Base-by-base conservation (phyloP, 805 yeast species). In the Hanseniaspora nectarophila region DNA sequence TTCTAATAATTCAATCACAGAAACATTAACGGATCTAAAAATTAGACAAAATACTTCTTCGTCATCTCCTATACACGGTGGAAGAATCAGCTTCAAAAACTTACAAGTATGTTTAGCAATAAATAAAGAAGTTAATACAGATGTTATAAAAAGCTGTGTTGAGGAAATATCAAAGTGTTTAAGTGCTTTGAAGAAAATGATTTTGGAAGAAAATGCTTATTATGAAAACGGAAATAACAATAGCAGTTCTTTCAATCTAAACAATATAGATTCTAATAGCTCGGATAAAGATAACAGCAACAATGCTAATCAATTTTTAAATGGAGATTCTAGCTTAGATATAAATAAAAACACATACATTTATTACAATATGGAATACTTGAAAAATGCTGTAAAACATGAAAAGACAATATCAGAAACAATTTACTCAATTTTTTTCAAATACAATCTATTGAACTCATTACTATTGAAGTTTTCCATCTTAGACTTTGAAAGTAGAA, bases 401-500 rank as follows among this genome's bases (percentile, higher is more conserved):
- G 44, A 40, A 26, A 24, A 40, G 32, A 40, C 44, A 40, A 18
- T 23, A 13, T 23, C 35, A 16, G 47, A 34, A 12, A 28, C 13
- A 13, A 29, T 50, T 21, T 35, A 50, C 12, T 45, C 45, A 32
- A 18, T 26, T 2, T 51, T 51, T 38, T 51, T 51, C 31, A 51
- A 75, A 8, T 71, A 83, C 0, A 95, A 88, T 63, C 70, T 84
- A 54, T 73, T 92, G 32, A 76, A 75, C 56, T 72, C 73, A 21
- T 67, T 92, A 55, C 70, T 86, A 13, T 63, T 69, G 18, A 76
- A 80, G 60, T 69, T 92, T 53, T 69, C 69, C n/a, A 72, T 73
- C 32, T 73, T 92, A 53, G 96, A 87, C 56, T 89, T 92, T 67
- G 97, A 92, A 63, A 79, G 94, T 43, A 73, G 96, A 53, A 88